Evolutionary conservation across 768 basidiomycete genomes (phyloP).

Genomic region (Nidula microcarpa): DNA sequence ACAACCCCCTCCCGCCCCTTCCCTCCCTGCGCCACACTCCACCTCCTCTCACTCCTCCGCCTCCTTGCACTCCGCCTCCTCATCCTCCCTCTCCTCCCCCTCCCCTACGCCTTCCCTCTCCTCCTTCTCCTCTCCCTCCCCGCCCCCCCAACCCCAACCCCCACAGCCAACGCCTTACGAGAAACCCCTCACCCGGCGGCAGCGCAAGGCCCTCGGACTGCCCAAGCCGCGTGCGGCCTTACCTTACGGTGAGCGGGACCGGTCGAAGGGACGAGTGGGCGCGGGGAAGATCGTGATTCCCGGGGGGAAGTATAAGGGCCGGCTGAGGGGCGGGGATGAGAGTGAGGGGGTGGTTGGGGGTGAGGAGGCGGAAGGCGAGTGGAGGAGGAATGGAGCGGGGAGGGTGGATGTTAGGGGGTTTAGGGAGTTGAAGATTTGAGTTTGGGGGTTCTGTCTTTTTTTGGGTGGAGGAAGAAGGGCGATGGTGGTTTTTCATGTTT

Average conservation of each 20-base stretch:
- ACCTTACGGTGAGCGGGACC: slow-evolving; percentile 13
- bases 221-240: slow-evolving; percentile 42
- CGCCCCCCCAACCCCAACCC: slow-evolving; percentile 9
- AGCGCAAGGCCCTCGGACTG: slow-evolving; percentile 55
- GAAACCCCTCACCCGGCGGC: slow-evolving; percentile 50
- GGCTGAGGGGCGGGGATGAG: slow-evolving; percentile 10
- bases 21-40: too few species aligned
- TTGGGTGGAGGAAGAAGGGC: too few species aligned
- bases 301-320: slow-evolving; percentile 38
- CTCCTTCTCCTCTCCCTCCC: slow-evolving; percentile 16
- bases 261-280: slow-evolving; percentile 14
- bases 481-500: too few species aligned
- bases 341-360: slow-evolving; percentile 16
- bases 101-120: slow-evolving; percentile 9
- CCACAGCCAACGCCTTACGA: slow-evolving; percentile 5
- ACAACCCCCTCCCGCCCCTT: too few species aligned
- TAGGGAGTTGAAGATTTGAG: slow-evolving; percentile 66
- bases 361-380: slow-evolving; percentile 34
- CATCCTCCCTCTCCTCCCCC: slow-evolving; percentile 2
- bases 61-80: slow-evolving; percentile 7
- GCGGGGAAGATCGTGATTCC: slow-evolving; percentile 64
- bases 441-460: too few species aligned
- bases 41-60: background rate
- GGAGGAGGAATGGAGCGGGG: slow-evolving; percentile 68
- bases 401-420: slow-evolving; percentile 76